Conservation (phyloP, 495 filamentous ascomycete genomes). For the Talaromyces thailandensis region DNA sequence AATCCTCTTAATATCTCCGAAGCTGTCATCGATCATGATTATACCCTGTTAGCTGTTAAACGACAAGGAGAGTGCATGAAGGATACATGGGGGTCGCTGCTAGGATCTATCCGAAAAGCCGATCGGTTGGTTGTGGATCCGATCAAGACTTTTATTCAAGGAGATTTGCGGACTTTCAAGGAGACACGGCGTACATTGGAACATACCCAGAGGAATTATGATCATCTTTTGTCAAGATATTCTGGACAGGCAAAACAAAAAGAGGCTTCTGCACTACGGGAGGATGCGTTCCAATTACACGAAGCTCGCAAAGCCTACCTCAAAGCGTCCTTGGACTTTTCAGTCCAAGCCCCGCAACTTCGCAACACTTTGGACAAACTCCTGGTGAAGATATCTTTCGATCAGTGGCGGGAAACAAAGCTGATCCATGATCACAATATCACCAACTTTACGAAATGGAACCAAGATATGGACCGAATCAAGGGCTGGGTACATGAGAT, state of each 20-base stretch:
- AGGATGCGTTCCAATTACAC: slow-evolving; percentile 94
- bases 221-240: slow-evolving; percentile 70
- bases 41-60: slow-evolving; percentile 78
- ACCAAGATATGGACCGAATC: slow-evolving; percentile 78
- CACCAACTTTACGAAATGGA: slow-evolving; percentile 50
- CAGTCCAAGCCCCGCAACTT: slow-evolving; percentile 73
- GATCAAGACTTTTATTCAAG: slow-evolving; percentile 62
- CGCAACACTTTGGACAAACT: slow-evolving; percentile 73
- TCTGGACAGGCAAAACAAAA: slow-evolving; percentile 81
- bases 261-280: slow-evolving; percentile 78
- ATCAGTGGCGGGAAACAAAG: slow-evolving; percentile 80
- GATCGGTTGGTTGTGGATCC: slow-evolving; percentile 73
- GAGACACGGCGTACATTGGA: slow-evolving; percentile 70
- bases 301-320: slow-evolving; percentile 88
- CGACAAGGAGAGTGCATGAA: slow-evolving; percentile 74
- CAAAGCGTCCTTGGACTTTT: slow-evolving; percentile 88
- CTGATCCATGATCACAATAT: slow-evolving; percentile 50
- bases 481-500: slow-evolving; percentile 88
- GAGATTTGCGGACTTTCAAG: slow-evolving; percentile 63
- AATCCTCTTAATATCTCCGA: slow-evolving; percentile 67
- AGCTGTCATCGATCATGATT: slow-evolving; percentile 86
- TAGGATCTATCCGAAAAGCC: slow-evolving; percentile 62
- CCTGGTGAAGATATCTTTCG: slow-evolving; percentile 73
- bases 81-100: slow-evolving; percentile 76
- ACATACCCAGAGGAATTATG: slow-evolving; percentile 72